Evolutionary conservation across 192 early-diverging fungal species (phyloP).

Genomic region (Backusella circina): DNA sequence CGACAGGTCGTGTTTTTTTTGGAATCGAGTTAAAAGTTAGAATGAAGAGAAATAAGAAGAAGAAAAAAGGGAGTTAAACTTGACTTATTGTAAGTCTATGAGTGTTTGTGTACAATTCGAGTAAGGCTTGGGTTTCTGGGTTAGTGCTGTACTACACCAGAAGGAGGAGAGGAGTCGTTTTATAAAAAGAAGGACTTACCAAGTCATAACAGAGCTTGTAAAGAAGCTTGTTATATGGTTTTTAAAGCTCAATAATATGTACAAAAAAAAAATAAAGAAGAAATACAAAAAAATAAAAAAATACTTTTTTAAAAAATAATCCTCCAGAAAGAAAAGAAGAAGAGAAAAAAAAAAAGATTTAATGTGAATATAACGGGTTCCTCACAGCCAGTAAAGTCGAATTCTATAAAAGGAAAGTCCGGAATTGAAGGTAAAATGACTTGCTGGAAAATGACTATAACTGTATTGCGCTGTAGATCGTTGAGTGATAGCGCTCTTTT

Average conservation of each 20-base stretch:
- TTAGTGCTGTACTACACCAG: neutral
- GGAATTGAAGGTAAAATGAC: neutral
- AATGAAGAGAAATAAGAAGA: slow-evolving; percentile 12
- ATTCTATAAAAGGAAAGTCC: slow-evolving; percentile 1
- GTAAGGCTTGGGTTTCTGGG: neutral
- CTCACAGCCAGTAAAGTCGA: neutral
- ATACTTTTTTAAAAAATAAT: neutral
- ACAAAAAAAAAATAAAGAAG: neutral
- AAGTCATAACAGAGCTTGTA: neutral
- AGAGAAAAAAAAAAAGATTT: neutral
- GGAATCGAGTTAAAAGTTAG: neutral
- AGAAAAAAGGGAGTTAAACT: slow-evolving; percentile 4
- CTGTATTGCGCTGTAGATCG: neutral
- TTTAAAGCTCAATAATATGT: neutral
- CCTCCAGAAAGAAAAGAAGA: neutral
- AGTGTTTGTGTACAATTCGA: neutral
- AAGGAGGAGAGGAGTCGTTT: neutral
- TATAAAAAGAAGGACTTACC: neutral
- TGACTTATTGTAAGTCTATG: neutral
- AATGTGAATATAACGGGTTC: neutral
- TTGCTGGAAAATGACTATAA: neutral
- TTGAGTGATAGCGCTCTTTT: neutral
- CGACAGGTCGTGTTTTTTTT: neutral
- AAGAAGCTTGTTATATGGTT: neutral
- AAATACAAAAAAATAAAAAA: neutral